Conservation (phyloP, 768 basidiomycete genomes). For the Suillus ampliporus region DNA sequence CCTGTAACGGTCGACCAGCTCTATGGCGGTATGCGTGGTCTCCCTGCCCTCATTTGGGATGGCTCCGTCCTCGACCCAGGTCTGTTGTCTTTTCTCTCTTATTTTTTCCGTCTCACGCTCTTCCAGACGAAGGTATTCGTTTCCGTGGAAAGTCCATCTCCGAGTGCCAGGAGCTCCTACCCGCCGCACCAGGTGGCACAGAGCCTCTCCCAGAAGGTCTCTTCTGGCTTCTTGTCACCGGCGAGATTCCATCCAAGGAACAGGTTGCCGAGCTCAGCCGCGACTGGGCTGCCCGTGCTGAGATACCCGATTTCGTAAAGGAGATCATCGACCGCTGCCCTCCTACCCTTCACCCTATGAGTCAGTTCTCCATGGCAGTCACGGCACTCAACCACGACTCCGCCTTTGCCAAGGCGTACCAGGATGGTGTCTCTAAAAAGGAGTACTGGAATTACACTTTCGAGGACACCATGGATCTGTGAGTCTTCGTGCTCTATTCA, state of each 20-base stretch:
- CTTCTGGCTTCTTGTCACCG: slow-evolving; percentile 95
- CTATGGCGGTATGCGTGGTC: slow-evolving; percentile 89
- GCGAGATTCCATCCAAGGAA: slow-evolving; percentile 90
- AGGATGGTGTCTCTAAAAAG: slow-evolving; percentile 89
- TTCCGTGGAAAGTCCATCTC: slow-evolving; percentile 97
- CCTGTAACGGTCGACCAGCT: slow-evolving; percentile 91
- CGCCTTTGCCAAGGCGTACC: slow-evolving; percentile 94
- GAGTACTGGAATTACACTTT: slow-evolving; percentile 97
- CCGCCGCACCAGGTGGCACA: slow-evolving; percentile 85
- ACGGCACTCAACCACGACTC: slow-evolving; percentile 97
- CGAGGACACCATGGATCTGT: slow-evolving; percentile 91
- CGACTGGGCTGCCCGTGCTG: slow-evolving; percentile 94
- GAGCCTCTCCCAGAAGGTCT: slow-evolving; percentile 94
- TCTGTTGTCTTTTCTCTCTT: slow-evolving; percentile 37
- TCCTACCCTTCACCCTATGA: slow-evolving; percentile 96
- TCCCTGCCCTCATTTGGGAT: slow-evolving; percentile 97
- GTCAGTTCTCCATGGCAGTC: slow-evolving; percentile 95
- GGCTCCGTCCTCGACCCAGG: slow-evolving; percentile 96
- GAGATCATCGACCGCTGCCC: slow-evolving; percentile 94
- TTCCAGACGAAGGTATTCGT: slow-evolving; percentile 91
- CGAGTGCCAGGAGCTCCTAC: slow-evolving; percentile 84
- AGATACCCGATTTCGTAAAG: slow-evolving; percentile 94
- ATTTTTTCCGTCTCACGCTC: neutral
- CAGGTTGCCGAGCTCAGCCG: slow-evolving; percentile 86
- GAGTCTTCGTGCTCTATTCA: slow-evolving; percentile 20